Percentiles rank a stretch among this genome's conserved stretches.
These are phyloP conservation scores for Diaporthe nobilis DNA, from an alignment of 2,329 filamentous ascomycete species.

Conservation along the genomic window DNA sequence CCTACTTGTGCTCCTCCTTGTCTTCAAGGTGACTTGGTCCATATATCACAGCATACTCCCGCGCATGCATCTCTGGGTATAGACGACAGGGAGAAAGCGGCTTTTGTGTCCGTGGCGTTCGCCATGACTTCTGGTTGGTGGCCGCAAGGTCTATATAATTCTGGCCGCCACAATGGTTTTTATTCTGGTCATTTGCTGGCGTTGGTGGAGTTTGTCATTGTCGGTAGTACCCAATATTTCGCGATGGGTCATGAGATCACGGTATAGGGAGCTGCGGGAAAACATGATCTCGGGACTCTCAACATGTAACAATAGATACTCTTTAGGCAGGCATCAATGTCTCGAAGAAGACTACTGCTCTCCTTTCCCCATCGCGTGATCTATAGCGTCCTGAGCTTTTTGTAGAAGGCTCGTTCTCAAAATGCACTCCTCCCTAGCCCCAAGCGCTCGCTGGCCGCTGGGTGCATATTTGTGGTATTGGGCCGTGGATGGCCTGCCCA, in stretches of 20 bases:
- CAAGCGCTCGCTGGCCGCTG: background rate
- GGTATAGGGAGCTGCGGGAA: slow-evolving; percentile 34
- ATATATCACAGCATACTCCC: slow-evolving; percentile 27
- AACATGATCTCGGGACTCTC: slow-evolving; percentile 29
- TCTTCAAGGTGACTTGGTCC: slow-evolving; percentile 18
- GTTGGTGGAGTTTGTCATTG: slow-evolving; percentile 36
- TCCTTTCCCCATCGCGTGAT: background rate
- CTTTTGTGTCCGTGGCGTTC: slow-evolving; percentile 18
- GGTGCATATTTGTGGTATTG: background rate
- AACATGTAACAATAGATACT: slow-evolving; percentile 39
- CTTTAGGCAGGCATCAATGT: slow-evolving; percentile 41
- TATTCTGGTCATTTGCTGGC: slow-evolving; percentile 38
- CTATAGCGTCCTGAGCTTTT: background rate
- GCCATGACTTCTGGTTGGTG: slow-evolving; percentile 30
- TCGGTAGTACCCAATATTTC: slow-evolving; percentile 40
- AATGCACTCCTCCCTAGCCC: background rate
- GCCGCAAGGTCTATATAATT: slow-evolving; percentile 22
- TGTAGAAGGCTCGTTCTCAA: too few relatives aligned
- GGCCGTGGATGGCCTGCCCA: background rate
- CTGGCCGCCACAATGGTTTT: slow-evolving; percentile 24
- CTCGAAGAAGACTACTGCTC: background rate
- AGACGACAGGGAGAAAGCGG: slow-evolving; percentile 34
- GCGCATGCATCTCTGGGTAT: slow-evolving; percentile 39
- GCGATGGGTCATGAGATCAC: slow-evolving; percentile 41
- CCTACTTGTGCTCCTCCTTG: slow-evolving; percentile 38